phyloP scores from a whole-genome alignment of 148 eudicot species.

The Vaccinium myrtillus region DNA sequence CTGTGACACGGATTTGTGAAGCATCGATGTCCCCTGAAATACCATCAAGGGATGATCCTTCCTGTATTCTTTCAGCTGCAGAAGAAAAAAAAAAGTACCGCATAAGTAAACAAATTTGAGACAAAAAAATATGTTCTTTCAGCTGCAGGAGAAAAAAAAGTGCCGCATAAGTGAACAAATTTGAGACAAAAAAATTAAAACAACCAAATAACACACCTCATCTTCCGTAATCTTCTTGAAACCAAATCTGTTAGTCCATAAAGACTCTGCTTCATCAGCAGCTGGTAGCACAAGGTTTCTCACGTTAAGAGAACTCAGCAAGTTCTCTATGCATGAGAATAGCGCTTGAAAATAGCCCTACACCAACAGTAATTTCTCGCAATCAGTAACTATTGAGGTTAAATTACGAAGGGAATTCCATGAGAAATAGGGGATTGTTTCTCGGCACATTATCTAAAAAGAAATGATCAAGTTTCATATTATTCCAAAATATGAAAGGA shows the following conservation, averaged over 20 bases:
- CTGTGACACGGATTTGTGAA: slow-evolving; percentile 46
- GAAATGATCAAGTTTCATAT: not conserved
- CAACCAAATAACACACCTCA: slow-evolving; percentile 42
- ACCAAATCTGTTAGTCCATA: slow-evolving; percentile 77
- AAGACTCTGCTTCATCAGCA: slow-evolving; percentile 68
- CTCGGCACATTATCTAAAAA: not conserved
- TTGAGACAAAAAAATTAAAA: not conserved
- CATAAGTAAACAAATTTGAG: not conserved
- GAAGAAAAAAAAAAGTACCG: not conserved
- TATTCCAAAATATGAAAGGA: not conserved
- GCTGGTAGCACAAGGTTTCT: slow-evolving; percentile 75
- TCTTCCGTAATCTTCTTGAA: slow-evolving; percentile 44
- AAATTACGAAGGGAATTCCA: not conserved
- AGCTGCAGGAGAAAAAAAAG: slow-evolving; percentile 45
- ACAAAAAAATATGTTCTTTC: no score
- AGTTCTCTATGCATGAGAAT: slow-evolving; percentile 60
- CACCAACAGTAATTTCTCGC: slow-evolving; percentile 9
- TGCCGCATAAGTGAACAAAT: not conserved
- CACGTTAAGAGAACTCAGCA: slow-evolving; percentile 51
- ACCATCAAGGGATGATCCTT: slow-evolving; percentile 46
- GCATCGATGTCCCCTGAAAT: slow-evolving; percentile 74
- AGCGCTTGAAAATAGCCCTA: slow-evolving; percentile 83
- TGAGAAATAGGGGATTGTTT: not conserved
- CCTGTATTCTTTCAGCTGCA: slow-evolving; percentile 53
- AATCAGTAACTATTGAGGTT: not conserved